Evolutionary conservation across 306 rosid genomes (phyloP).

Genomic region (Malus sieversii): DNA sequence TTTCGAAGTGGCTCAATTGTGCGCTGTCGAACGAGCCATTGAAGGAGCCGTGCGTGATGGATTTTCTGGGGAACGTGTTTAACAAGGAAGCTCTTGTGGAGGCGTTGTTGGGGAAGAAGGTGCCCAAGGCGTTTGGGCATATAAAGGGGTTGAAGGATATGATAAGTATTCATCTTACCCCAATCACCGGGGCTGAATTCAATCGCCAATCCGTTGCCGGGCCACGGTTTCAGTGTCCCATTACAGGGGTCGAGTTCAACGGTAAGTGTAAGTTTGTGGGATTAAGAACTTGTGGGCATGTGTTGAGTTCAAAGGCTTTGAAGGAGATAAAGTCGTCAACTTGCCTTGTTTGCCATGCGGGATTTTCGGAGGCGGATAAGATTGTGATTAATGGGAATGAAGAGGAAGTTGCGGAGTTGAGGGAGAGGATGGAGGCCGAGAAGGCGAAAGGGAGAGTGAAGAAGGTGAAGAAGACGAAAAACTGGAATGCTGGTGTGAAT

Average conservation of each 20-base stretch:
- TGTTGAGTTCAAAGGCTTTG: conserved; percentile 78
- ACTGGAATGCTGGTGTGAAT: conserved; percentile 22
- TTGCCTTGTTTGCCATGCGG: conserved; percentile 69
- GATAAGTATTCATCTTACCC: conserved; percentile 43
- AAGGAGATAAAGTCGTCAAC: conserved; percentile 66
- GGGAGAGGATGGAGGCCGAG: conserved; percentile 82
- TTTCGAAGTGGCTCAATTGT: conserved; percentile 81
- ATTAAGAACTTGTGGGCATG: conserved; percentile 81
- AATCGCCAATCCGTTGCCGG: not conserved
- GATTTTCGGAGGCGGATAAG: conserved; percentile 53
- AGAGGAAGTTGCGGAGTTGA: conserved; percentile 67
- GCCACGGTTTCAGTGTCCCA: conserved; percentile 65
- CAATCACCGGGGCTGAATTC: conserved; percentile 33
- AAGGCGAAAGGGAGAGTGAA: conserved; percentile 49
- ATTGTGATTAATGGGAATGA: conserved; percentile 73
- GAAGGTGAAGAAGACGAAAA: conserved; percentile 52
- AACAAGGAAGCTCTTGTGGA: conserved; percentile 78
- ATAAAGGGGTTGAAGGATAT: conserved; percentile 85
- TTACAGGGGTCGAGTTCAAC: conserved; percentile 74
- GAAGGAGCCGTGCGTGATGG: conserved; percentile 83
- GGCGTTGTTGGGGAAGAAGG: conserved; percentile 71
- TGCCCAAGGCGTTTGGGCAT: conserved; percentile 84
- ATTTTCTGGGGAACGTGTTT: conserved; percentile 71
- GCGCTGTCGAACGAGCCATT: conserved; percentile 73
- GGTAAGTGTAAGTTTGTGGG: conserved; percentile 79